phyloP scores from a whole-genome alignment of 352 stramenopile species.

The Phytophthora sp. region DNA sequence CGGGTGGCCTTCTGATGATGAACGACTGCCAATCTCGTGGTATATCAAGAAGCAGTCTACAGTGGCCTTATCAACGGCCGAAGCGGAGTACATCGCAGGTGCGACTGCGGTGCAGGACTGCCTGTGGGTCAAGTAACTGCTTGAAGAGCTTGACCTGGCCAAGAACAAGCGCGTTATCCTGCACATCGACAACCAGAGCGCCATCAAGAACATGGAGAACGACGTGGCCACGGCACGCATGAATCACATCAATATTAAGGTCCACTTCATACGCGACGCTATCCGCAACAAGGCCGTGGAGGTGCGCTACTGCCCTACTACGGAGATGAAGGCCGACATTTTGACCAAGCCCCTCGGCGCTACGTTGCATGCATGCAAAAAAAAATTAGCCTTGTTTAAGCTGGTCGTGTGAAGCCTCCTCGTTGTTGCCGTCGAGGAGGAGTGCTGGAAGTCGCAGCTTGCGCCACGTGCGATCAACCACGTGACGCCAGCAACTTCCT shows the following conservation, averaged over 20 bases:
- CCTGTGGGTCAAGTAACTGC: too few relatives aligned
- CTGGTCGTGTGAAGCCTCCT: not conserved
- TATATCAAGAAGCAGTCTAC: too few relatives aligned
- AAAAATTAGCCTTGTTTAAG: not conserved
- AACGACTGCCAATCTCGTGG: too few relatives aligned
- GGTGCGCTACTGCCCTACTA: constrained; percentile 6
- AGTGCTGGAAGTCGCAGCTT: constrained; percentile 3
- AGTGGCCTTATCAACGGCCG: too few relatives aligned
- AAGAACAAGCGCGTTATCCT: constrained; percentile 10
- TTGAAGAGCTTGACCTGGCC: too few relatives aligned
- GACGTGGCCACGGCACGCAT: constrained; percentile 1
- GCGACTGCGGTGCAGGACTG: too few relatives aligned
- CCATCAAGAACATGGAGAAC: constrained; percentile 14
- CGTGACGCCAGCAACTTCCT: not conserved
- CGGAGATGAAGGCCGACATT: constrained; percentile 1
- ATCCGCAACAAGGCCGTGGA: not conserved
- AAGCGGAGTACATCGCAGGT: too few relatives aligned
- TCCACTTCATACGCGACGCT: constrained; percentile 14
- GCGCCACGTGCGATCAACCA: not conserved
- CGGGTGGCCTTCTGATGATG: too few relatives aligned
- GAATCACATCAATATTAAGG: constrained; percentile 24
- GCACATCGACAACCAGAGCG: constrained; percentile 17
- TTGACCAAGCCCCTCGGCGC: constrained; percentile 1
- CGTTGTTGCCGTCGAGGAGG: not conserved
- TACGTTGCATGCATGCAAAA: not conserved